Evolutionary conservation across 805 yeast genomes (phyloP).

Genomic region (Maudiozyma barnettii): DNA sequence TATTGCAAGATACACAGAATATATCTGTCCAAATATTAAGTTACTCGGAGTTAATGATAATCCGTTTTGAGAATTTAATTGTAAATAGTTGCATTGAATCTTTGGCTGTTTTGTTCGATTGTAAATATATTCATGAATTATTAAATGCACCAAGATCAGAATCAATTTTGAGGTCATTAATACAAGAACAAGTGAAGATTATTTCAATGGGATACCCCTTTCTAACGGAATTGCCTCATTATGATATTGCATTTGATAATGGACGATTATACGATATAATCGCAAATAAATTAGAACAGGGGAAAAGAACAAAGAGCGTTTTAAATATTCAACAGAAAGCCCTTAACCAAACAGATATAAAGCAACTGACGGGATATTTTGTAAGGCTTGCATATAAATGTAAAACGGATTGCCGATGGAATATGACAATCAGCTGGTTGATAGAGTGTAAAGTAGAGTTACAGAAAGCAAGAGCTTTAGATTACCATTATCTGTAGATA

Average conservation of each 20-base stretch:
- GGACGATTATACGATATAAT: constrained; percentile 31
- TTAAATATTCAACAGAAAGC: constrained; percentile 13
- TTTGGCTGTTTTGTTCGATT: constrained; percentile 17
- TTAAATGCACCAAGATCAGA: constrained; percentile 5
- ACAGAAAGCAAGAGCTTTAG: constrained; percentile 13
- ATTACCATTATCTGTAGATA: constrained; percentile 16
- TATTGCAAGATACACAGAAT: constrained; percentile 2
- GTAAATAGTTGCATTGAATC: constrained; percentile 20
- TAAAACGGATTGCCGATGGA: constrained; percentile 37
- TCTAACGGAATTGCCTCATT: constrained; percentile 17
- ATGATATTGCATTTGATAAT: constrained; percentile 18
- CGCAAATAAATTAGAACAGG: constrained; percentile 23
- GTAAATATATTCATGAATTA: constrained; percentile 16
- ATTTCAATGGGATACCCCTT: constrained; percentile 11
- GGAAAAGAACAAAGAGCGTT: constrained; percentile 43
- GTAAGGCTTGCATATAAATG: constrained; percentile 38
- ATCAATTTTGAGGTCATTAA: constrained; percentile 8
- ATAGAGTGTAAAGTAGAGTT: constrained; percentile 31
- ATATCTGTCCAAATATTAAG: constrained; percentile 5
- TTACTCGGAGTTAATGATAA: constrained; percentile 16
- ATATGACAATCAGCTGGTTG: constrained; percentile 37
- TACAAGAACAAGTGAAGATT: constrained; percentile 19
- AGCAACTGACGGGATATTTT: constrained; percentile 61
- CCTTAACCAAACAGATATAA: constrained; percentile 48
- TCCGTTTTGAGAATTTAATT: constrained; percentile 18